Evolutionary conservation across 2,329 filamentous ascomycete genomes (phyloP), one percentile per base, ranked within the genome.

Genomic region (Pyrenochaeta sp.): DNA sequence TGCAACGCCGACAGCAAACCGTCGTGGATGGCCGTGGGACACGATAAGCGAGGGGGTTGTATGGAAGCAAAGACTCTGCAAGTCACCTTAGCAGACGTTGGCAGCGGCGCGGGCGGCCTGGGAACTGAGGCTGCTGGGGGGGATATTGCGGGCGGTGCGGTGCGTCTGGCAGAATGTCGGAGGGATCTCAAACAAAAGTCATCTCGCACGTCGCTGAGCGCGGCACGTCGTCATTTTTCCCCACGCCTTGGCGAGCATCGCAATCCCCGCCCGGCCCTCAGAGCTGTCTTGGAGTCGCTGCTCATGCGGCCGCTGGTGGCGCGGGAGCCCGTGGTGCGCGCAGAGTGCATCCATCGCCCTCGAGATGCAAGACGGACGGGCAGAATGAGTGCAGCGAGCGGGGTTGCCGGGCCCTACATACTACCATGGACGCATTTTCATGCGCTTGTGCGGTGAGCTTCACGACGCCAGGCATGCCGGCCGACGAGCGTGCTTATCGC

Each of bases 391-490:
- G 41, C 30, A 42, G 34, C 27, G 52, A 57, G 60, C 59, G 60
- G 59, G 59, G 59, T 58, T n/a, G n/a, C n/a, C n/a, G n/a, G n/a
- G n/a, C n/a, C n/a, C n/a, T n/a, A n/a, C n/a, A n/a, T n/a, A n/a
- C n/a, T n/a, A n/a, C n/a, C n/a, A n/a, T n/a, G n/a, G n/a, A n/a
- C n/a, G n/a, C n/a, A n/a, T n/a, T n/a, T n/a, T n/a, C n/a, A n/a
- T n/a, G n/a, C n/a, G n/a, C n/a, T n/a, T n/a, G n/a, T n/a, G n/a
- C 60, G 55, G 61, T 63, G 61, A 62, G 55, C 42, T 51, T 42
- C 41, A 45, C 26, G 35, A 47, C 43, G 27, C 38, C 46, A 35
- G 48, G 35, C 49, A 49, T 43, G n/a, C n/a, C n/a, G 44, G 29
- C 41, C 47, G 39, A 40, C 44, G 39, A 44, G 48, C 46, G 41